Evolutionary conservation across 768 basidiomycete species (phyloP), one percentile per base, ranked within the genome.

Genomic region (Roridomyces roridus): DNA sequence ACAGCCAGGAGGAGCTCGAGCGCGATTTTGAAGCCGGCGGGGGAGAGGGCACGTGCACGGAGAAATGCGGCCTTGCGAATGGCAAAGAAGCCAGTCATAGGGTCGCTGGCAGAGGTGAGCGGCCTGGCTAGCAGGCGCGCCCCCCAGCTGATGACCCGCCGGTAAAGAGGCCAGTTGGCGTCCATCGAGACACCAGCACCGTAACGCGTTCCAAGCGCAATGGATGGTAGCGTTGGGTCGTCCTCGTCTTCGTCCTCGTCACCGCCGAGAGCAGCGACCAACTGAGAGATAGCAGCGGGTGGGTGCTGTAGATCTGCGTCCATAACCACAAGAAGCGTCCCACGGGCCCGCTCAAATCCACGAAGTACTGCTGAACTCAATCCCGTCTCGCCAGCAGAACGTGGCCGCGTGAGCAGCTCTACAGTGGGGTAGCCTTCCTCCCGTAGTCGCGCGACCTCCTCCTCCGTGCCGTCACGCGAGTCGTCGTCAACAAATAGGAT

Each of bases 1-100:
- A 39, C 21, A n/a, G 34, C 20, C 28, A 48, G 46, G 12, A 51
- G 40, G 37, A 55, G 46, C 34, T 55, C 54, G 28, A 55, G 34
- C 24, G 54, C 54, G 46, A 55, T 48, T 26, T 55, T 55, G 46
- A 55, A 55, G 46, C 54, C 54, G 9, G 29, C 24, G 25, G 48
- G 48, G 29, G 41, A 50, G 34, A 57, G 23, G 40, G 34, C 24
- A 23, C 36, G 24, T 18, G 17, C 18, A 26, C 24, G 47, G 34
- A 15, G 23, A 14, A 50, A 50, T 31, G 35, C 35, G 36, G 49
- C 55, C 31, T 45, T 49, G 21, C 41, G 47, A 20, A 57, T 39
- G n/a, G 47, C 42, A 20, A 43, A 50, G 48, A 57, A 51, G 17
- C 50, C 50, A 6, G 50, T 40, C 50, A 51, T 51, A 6, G 50